Base-by-base conservation (phyloP, 2,329 filamentous ascomycete species). In the Nemania sp. region DNA sequence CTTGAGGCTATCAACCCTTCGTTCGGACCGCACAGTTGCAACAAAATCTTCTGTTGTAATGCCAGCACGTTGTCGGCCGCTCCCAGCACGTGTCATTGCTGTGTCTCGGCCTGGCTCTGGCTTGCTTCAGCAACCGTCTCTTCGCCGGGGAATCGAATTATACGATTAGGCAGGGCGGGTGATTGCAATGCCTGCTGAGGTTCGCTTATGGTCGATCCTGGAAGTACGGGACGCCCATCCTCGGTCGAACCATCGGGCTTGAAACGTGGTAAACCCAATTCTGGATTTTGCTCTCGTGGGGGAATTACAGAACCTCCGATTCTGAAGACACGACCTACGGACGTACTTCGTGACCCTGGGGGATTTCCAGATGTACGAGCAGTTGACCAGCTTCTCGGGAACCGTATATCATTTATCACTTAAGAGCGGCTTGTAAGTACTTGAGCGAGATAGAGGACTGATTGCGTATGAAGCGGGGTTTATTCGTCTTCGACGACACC, bases 111-210 rank as follows among this genome's bases (percentile, higher is more conserved):
- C 17, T 37, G 28, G 5, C 36, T 31, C 34, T 14, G 47, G n/a
- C 23, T 22, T 14, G 22, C n/a, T n/a, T n/a, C n/a, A n/a, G n/a
- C n/a, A n/a, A n/a, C n/a, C n/a, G n/a, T n/a, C n/a, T n/a, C n/a
- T n/a, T 76, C 77, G 57, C 77, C 76, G 4, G 74, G 73, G 49
- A 79, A 78, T 4, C 74, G 72, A 55, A 79, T 75, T 14, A 71
- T 73, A 54, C 76, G 70, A 26, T 63, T 61, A 15, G 63, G 60
- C 11, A 53, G 47, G 23, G 45, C 54, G 12, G 59, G 57, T 26
- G 58, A 26, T 7, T 37, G 52, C 12, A n/a, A 12, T 4, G 9
- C 24, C 6, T 24, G 40, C 41, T 30, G 51, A 28, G 36, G 48
- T 40, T 61, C 49, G 11, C 22, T 23, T 31, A 63, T 62, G 56